Percentiles rank a stretch among this genome's conserved stretches.
Conservation (phyloP, 495 filamentous ascomycete genomes). For the Hypomontagnella monticulosa region DNA sequence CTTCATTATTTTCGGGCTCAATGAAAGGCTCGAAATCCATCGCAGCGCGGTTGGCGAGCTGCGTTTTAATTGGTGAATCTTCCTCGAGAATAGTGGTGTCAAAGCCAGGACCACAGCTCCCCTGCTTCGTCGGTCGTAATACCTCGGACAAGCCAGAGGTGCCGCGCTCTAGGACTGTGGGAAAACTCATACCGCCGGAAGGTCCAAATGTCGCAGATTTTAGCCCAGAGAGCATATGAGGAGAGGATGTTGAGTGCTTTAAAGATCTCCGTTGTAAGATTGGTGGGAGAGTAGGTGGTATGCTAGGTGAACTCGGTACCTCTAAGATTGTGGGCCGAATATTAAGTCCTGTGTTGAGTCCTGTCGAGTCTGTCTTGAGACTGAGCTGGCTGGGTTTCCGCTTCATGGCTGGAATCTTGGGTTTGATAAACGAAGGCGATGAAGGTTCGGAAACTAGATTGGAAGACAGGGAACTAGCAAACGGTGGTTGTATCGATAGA, state of each 20-base stretch:
- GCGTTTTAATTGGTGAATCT: slow-evolving; percentile 74
- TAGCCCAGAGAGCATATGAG: slow-evolving; percentile 63
- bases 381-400: slow-evolving; percentile 83
- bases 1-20: slow-evolving; percentile 66
- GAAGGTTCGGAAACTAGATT: slow-evolving; percentile 73
- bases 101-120: slow-evolving; percentile 36
- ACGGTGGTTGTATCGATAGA: slow-evolving; percentile 84
- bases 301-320: slow-evolving; percentile 54
- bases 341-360: slow-evolving; percentile 56
- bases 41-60: slow-evolving; percentile 62
- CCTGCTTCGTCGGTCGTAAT: slow-evolving; percentile 56
- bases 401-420: slow-evolving; percentile 69
- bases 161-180: slow-evolving; percentile 58
- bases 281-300: slow-evolving; percentile 56
- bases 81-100: slow-evolving; percentile 73
- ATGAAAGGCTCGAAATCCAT: slow-evolving; percentile 62
- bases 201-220: slow-evolving; percentile 64
- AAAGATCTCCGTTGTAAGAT: slow-evolving; percentile 64
- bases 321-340: slow-evolving; percentile 51
- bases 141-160: slow-evolving; percentile 59
- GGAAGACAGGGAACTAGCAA: slow-evolving; percentile 54
- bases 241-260: slow-evolving; percentile 66
- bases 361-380: slow-evolving; percentile 65
- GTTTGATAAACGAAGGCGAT: slow-evolving; percentile 84
- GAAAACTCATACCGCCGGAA: slow-evolving; percentile 62